Conservation (phyloP, 805 yeast genomes). For the Kodamaea neixiangensis region DNA sequence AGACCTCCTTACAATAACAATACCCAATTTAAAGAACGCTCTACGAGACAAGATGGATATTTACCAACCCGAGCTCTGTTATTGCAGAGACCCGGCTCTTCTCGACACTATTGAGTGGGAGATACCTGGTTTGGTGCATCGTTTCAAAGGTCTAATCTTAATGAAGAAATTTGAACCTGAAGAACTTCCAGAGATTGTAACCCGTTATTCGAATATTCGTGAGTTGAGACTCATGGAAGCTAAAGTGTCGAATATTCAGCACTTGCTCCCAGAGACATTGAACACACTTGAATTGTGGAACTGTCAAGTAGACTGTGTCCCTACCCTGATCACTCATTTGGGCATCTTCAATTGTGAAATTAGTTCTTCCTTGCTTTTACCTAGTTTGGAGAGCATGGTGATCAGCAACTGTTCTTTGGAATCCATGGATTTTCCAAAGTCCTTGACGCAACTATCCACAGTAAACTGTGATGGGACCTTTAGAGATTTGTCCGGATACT, state of each 20-base stretch:
- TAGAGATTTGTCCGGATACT: background rate
- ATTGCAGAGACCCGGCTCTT: background rate
- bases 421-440: background rate
- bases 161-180: background rate
- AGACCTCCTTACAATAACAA: background rate
- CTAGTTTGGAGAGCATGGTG: background rate
- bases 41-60: background rate
- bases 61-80: background rate
- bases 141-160: background rate
- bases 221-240: too few species aligned
- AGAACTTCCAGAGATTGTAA: background rate
- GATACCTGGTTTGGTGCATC: background rate
- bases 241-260: background rate
- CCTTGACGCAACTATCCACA: background rate
- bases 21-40: background rate
- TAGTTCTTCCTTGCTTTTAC: background rate
- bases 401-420: background rate
- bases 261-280: background rate
- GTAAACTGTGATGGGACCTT: background rate
- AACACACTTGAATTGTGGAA: background rate
- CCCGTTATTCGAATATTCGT: background rate
- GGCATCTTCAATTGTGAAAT: background rate
- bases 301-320: background rate
- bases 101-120: background rate
- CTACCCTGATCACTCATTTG: background rate